phyloP scores from a whole-genome alignment of 2,329 filamentous ascomycete species.

The Sporothrix mexicana region DNA sequence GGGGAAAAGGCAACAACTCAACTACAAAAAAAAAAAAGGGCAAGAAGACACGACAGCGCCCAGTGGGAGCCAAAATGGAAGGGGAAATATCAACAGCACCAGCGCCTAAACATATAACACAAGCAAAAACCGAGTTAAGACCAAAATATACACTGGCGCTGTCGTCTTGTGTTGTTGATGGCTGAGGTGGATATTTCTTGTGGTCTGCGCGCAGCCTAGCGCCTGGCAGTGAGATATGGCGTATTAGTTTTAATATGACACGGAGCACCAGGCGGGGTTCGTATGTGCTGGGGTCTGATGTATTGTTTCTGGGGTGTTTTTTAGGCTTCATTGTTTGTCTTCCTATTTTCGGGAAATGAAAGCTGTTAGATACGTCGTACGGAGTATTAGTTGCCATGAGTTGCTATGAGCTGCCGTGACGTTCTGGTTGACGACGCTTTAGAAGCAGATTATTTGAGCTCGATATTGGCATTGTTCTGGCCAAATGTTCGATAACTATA shows the following conservation, averaged over 20 bases:
- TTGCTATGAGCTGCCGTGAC: too few relatives aligned
- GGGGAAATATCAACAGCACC: not conserved
- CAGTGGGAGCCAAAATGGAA: not conserved
- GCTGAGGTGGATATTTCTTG: slow-evolving; percentile 1
- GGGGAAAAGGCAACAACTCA: not conserved
- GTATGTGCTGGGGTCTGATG: slow-evolving; percentile 25
- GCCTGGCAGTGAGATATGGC: slow-evolving; percentile 25
- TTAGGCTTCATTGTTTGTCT: not conserved
- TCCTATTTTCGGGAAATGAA: not conserved
- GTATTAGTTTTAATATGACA: slow-evolving; percentile 32
- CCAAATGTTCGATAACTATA: too few relatives aligned
- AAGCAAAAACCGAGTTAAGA: not conserved
- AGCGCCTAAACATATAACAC: slow-evolving; percentile 7
- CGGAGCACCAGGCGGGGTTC: slow-evolving; percentile 33
- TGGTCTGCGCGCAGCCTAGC: slow-evolving; percentile 22
- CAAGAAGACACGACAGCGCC: slow-evolving; percentile 1
- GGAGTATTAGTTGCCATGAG: too few relatives aligned
- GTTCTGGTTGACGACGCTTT: too few relatives aligned
- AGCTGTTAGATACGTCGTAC: too few relatives aligned
- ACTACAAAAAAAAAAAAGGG: not conserved
- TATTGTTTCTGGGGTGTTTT: slow-evolving; percentile 1
- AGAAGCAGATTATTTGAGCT: too few relatives aligned
- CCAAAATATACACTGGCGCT: too few relatives aligned
- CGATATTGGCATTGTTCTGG: too few relatives aligned
- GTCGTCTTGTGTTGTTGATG: too few relatives aligned